Evolutionary conservation across 2,329 filamentous ascomycete genomes (phyloP).

Genomic region (Aspergillus sp.): DNA sequence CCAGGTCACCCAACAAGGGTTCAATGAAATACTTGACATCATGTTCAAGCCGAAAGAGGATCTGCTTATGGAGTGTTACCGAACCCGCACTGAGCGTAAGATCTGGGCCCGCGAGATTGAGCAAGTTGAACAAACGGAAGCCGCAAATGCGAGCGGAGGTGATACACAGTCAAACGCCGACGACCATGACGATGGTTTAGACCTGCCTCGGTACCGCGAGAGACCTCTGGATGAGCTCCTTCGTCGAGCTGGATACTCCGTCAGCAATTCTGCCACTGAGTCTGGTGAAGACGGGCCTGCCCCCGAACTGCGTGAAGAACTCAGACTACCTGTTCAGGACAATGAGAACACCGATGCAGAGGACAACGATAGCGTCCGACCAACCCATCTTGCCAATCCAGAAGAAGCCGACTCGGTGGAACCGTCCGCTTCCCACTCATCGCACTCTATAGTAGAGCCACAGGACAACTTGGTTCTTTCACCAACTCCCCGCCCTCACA

Average conservation of each 20-base stretch:
- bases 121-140: slow-evolving; percentile 32
- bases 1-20: slow-evolving; percentile 85
- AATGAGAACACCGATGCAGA: slow-evolving; percentile 4
- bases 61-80: slow-evolving; percentile 65
- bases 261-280: slow-evolving; percentile 25
- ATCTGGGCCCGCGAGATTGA: slow-evolving; percentile 49
- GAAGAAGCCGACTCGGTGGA: slow-evolving; percentile 17
- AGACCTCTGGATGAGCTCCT: slow-evolving; percentile 46
- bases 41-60: slow-evolving; percentile 83
- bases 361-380: slow-evolving; percentile 20
- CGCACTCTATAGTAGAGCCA: slow-evolving; percentile 4
- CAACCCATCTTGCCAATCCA: slow-evolving; percentile 25
- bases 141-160: slow-evolving; percentile 20
- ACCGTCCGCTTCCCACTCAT: background rate
- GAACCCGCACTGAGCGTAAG: slow-evolving; percentile 62
- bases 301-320: slow-evolving; percentile 19
- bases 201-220: slow-evolving; percentile 31
- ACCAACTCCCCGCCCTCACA: slow-evolving; percentile 4
- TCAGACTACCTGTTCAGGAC: slow-evolving; percentile 23
- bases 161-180: slow-evolving; percentile 18
- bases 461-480: slow-evolving; percentile 11
- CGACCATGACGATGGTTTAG: slow-evolving; percentile 28
- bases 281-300: slow-evolving; percentile 21
- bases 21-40: slow-evolving; percentile 86
- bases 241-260: slow-evolving; percentile 41